Base-by-base conservation (phyloP, 2,329 filamentous ascomycete species). In the Lachnellula suecica region DNA sequence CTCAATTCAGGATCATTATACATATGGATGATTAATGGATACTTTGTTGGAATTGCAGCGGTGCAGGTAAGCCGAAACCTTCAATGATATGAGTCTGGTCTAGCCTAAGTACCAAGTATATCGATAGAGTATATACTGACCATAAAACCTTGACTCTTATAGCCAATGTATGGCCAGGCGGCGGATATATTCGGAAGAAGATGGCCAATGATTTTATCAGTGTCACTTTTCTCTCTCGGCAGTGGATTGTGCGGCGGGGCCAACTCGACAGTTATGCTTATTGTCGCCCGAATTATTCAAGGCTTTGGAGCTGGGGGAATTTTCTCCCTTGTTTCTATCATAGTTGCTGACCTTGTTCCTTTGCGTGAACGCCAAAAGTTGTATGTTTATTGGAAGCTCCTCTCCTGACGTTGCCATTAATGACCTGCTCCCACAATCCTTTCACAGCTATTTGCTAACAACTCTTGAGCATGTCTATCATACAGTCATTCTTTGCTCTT, bases 271-370 rank as follows among this genome's bases (percentile, higher is more conserved):
- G 44, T 22, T 23, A 56, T 48, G 46, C n/a, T 56, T 4, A 56
- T 56, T 7, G 38, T 29, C 10, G 53, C 38, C 8, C 49, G 53
- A 15, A 25, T 42, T 23, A 23, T 56, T 17, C 53, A 56, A 38
- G 82, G 83, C 0, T 59, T 77, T 2, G 77, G 76, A 0, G 71
- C 66, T 1, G 75, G 74, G 2, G 76, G 76, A 0, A 70, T 75
- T 54, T 70, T 69, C 46, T 59, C 75, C 35, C 64, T 79, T 4
- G 67, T 71, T 3, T 72, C 74, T 23, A 72, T 79, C 51, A 70
- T 82, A n/a, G 65, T 79, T 4, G 74, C 71, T 22, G 78, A 81
- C 52, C 62, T 81, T 4, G 71, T 79, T 1, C 73, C 76, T 1
- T 63, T 81, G 19, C 64, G 71, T 11, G 70, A 78, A 54, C 65